phyloP scores from a whole-genome alignment of 164 flowering plant species.

The Macadamia tetraphylla region DNA sequence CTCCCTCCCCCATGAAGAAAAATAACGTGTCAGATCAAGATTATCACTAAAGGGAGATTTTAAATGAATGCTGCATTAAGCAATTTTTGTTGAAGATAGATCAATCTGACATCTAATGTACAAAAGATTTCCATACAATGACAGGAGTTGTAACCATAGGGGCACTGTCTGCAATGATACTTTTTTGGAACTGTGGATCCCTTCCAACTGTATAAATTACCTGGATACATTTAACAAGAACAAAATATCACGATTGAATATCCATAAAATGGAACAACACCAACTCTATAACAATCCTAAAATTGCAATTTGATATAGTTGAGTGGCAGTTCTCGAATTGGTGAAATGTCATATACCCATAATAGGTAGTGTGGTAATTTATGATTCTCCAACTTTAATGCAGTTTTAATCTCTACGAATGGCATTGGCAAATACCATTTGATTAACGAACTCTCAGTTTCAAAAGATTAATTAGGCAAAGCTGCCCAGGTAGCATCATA shows the following conservation, averaged over 20 bases:
- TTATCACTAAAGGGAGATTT: no score
- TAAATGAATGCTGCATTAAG: no score
- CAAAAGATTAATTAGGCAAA: no score
- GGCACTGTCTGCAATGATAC: constrained; percentile 52
- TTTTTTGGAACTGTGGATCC: constrained; percentile 62
- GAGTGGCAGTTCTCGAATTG: background rate
- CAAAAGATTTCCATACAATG: constrained; percentile 42
- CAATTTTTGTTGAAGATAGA: background rate
- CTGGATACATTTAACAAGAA: constrained; percentile 35
- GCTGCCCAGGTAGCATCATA: background rate
- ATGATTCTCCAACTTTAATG: background rate
- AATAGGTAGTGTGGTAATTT: background rate
- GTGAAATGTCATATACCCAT: background rate
- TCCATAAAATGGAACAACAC: background rate
- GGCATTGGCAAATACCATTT: no score
- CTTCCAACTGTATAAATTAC: constrained; percentile 83
- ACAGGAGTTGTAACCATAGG: constrained; percentile 73
- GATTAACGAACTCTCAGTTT: no score
- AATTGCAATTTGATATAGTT: background rate
- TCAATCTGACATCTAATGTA: no score
- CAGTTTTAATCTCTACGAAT: no score
- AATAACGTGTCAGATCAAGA: no score
- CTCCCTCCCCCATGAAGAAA: no score
- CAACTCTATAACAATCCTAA: background rate
- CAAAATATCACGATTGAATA: constrained; percentile 1